Conservation (phyloP, 306 rosid genomes). For the Biancaea sappan region DNA sequence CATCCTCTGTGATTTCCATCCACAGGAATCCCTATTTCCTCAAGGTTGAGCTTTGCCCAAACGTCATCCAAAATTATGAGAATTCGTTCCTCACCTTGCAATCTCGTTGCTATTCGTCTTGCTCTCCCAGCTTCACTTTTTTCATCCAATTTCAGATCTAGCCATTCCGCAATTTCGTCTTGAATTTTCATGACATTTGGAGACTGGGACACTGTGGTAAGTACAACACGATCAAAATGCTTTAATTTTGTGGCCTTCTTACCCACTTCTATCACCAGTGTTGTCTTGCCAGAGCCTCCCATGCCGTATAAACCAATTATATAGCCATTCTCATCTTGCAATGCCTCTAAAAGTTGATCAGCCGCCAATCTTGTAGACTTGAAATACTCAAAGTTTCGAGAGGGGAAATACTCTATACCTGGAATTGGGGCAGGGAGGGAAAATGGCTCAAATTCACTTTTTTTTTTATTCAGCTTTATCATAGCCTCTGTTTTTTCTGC, state of each 20-base stretch:
- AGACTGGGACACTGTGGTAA: neutral
- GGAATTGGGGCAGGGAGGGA: slow-evolving; percentile 5
- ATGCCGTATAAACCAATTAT: slow-evolving; percentile 16
- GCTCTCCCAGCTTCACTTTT: slow-evolving; percentile 21
- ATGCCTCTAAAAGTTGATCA: slow-evolving; percentile 9
- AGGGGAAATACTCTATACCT: slow-evolving; percentile 21
- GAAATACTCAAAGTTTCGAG: slow-evolving; percentile 3
- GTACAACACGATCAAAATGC: slow-evolving; percentile 18
- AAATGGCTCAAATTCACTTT: slow-evolving; percentile 9
- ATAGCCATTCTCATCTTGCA: slow-evolving; percentile 5
- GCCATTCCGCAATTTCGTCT: slow-evolving; percentile 8
- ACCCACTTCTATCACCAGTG: slow-evolving; percentile 23
- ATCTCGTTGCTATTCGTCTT: slow-evolving; percentile 1
- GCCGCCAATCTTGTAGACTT: slow-evolving; percentile 18
- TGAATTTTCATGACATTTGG: slow-evolving; percentile 9
- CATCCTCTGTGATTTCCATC: slow-evolving; percentile 7
- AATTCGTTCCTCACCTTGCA: slow-evolving; percentile 11
- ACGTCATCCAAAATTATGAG: slow-evolving; percentile 20
- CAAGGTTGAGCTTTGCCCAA: slow-evolving; percentile 21
- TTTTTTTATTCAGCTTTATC: neutral
- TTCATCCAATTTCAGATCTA: slow-evolving; percentile 10
- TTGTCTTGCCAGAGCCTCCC: slow-evolving; percentile 24
- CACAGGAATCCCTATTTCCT: slow-evolving; percentile 17
- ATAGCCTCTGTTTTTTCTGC: neutral
- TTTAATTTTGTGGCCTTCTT: neutral